Conservation (phyloP, 805 yeast species). For the Wickerhamiella occidentalis region DNA sequence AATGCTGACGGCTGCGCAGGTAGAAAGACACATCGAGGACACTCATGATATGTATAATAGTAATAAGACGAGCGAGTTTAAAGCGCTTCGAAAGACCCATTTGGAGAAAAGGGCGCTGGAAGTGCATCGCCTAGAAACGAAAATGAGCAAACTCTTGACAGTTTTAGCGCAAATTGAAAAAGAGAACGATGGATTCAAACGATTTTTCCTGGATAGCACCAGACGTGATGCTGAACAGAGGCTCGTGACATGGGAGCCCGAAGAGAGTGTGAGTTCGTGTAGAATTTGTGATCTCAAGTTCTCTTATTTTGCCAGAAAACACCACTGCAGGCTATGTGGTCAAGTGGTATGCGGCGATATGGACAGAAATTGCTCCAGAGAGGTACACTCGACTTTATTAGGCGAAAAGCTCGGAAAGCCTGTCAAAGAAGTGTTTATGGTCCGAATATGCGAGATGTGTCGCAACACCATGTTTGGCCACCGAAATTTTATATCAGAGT, state of each 20-base stretch:
- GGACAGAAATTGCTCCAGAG: constrained; percentile 55
- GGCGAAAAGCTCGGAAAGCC: constrained; percentile 22
- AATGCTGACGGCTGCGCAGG: constrained; percentile 39
- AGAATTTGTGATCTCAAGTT: constrained; percentile 50
- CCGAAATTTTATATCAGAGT: constrained; percentile 38
- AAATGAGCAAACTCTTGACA: constrained; percentile 33
- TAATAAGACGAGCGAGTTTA: constrained; percentile 39
- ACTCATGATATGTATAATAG: constrained; percentile 40
- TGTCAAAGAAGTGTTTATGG: constrained; percentile 13
- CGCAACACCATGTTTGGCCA: constrained; percentile 47
- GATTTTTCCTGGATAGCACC: constrained; percentile 13
- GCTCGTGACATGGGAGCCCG: constrained; percentile 58
- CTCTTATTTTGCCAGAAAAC: constrained; percentile 51
- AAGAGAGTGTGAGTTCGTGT: constrained; percentile 39
- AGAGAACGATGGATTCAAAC: constrained; percentile 20
- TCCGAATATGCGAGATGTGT: constrained; percentile 63
- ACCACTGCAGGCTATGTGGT: constrained; percentile 90
- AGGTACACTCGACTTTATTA: constrained; percentile 40
- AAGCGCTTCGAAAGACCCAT: constrained; percentile 31
- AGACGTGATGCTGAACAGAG: constrained; percentile 35
- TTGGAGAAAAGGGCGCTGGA: constrained; percentile 41
- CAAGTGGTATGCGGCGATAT: constrained; percentile 61
- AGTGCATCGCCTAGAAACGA: constrained; percentile 46
- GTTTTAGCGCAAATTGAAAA: constrained; percentile 19
- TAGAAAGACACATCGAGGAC: constrained; percentile 64